These are phyloP conservation scores for Austroboletus niveus DNA, from an alignment of 1,284 basidiomycete species.

Conservation along the genomic window DNA sequence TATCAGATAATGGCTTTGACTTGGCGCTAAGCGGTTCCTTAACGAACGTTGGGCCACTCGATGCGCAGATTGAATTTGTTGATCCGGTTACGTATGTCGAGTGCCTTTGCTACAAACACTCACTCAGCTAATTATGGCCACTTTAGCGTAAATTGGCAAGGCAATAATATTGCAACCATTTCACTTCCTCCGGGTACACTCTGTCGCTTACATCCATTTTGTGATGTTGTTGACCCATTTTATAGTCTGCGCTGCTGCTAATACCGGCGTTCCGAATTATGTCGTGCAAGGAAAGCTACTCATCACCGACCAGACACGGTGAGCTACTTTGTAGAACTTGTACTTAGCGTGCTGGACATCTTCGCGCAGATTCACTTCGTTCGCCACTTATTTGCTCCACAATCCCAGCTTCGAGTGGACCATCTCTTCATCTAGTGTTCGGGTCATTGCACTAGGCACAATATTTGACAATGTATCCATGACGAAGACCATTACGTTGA, in stretches of 20 bases:
- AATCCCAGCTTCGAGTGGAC: slow-evolving; percentile 70
- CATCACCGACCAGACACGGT: slow-evolving; percentile 53
- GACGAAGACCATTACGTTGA: slow-evolving; percentile 63
- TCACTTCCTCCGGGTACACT: slow-evolving; percentile 53
- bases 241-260: slow-evolving; percentile 67
- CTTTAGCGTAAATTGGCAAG: slow-evolving; percentile 62
- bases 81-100: slow-evolving; percentile 50
- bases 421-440: slow-evolving; percentile 61
- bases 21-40: slow-evolving; percentile 57
- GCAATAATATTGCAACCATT: slow-evolving; percentile 65
- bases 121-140: slow-evolving; percentile 2
- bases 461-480: slow-evolving; percentile 67
- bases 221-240: not conserved
- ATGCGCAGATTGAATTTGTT: slow-evolving; percentile 60
- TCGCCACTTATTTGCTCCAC: slow-evolving; percentile 67
- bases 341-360: not conserved
- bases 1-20: slow-evolving; percentile 63
- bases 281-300: slow-evolving; percentile 48
- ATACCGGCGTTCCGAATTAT: slow-evolving; percentile 67
- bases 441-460: slow-evolving; percentile 65
- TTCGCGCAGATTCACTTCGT: slow-evolving; percentile 56
- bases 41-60: slow-evolving; percentile 62
- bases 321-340: slow-evolving; percentile 21
- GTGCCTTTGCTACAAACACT: slow-evolving; percentile 1
- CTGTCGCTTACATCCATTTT: not conserved